Evolutionary conservation across 768 basidiomycete species (phyloP).

Genomic region (Lentinus tigrinus): DNA sequence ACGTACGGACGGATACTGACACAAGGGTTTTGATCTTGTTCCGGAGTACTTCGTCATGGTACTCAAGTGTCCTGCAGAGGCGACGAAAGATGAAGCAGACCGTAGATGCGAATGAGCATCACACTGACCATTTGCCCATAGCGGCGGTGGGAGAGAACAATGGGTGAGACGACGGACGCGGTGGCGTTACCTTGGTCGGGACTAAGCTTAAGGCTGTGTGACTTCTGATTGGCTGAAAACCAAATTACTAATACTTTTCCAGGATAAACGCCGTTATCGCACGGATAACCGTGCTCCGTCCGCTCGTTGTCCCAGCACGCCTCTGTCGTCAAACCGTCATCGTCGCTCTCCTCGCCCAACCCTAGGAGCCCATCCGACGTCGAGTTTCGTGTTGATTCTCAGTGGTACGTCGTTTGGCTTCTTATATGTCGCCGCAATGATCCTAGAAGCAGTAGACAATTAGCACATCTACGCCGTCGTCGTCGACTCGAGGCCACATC

Average conservation of each 20-base stretch:
- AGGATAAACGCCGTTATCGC: constrained; percentile 1
- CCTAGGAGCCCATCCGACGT: background rate
- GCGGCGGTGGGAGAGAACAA: background rate
- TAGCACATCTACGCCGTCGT: background rate
- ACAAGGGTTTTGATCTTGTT: constrained; percentile 76
- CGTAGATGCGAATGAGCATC: constrained; percentile 1
- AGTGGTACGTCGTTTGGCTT: constrained; percentile 6
- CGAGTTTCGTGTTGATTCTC: constrained; percentile 1
- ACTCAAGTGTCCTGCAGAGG: constrained; percentile 60
- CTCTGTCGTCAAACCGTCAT: constrained; percentile 2
- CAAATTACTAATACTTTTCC: constrained; percentile 3
- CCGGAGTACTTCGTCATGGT: constrained; percentile 70
- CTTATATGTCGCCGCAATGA: background rate
- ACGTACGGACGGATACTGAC: constrained; percentile 46
- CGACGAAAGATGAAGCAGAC: constrained; percentile 13
- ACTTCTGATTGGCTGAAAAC: constrained; percentile 2
- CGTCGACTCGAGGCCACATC: background rate
- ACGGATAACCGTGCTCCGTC: background rate
- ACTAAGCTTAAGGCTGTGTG: background rate
- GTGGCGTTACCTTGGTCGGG: constrained; percentile 6
- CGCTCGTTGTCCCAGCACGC: background rate
- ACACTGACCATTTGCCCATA: constrained; percentile 73
- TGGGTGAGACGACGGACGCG: constrained; percentile 1
- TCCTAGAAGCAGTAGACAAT: background rate
- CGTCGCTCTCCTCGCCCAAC: background rate